phyloP scores from a whole-genome alignment of 345 rosid species.

The Eucalyptus polybractea region DNA sequence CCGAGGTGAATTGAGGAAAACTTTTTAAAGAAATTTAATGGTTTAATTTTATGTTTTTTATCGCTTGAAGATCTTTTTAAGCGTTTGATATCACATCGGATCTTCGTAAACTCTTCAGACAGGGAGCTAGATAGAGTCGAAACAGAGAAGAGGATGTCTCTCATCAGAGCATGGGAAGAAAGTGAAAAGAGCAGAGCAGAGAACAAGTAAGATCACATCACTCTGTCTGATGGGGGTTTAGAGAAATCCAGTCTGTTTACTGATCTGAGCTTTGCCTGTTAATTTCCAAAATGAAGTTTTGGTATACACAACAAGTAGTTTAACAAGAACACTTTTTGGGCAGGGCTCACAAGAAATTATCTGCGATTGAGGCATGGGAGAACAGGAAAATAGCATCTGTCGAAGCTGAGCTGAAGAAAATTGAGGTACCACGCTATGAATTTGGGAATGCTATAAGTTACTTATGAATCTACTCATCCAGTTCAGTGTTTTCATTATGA shows the following conservation, averaged over 20 bases:
- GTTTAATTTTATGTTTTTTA: background rate
- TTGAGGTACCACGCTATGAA: slow-evolving; percentile 24
- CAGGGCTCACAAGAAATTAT: slow-evolving; percentile 65
- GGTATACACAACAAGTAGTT: background rate
- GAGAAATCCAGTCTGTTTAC: background rate
- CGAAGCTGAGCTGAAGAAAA: slow-evolving; percentile 50
- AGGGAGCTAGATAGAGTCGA: slow-evolving; percentile 65
- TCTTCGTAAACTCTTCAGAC: slow-evolving; percentile 20
- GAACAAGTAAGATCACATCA: slow-evolving; percentile 40
- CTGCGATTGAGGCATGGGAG: slow-evolving; percentile 52
- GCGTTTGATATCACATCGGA: background rate
- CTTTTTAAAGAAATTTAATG: background rate
- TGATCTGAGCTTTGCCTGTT: background rate
- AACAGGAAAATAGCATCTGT: slow-evolving; percentile 43
- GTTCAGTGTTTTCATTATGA: background rate
- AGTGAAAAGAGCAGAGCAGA: slow-evolving; percentile 86
- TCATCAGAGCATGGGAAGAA: slow-evolving; percentile 94
- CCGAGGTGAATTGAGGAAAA: slow-evolving; percentile 28
- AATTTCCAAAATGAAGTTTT: background rate
- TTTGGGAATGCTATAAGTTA: background rate
- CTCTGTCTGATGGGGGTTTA: background rate
- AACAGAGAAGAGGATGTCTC: slow-evolving; percentile 62
- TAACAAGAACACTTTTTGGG: background rate
- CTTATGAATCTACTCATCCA: background rate
- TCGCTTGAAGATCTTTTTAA: background rate